Conservation (phyloP, 768 basidiomycete genomes). For the Lentinula edodes region DNA sequence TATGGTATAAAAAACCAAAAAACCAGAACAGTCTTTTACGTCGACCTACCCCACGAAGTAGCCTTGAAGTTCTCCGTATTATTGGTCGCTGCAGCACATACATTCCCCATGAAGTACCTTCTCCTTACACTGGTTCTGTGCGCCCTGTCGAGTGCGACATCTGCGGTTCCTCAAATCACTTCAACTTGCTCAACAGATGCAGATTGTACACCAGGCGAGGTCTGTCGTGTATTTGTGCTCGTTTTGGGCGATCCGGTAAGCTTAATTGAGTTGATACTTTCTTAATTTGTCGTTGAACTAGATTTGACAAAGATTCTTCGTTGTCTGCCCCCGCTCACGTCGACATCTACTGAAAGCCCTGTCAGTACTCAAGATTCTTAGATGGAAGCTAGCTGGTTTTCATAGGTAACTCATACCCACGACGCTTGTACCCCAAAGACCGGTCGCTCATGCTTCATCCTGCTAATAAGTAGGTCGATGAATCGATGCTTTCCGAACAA, state of each 20-base stretch:
- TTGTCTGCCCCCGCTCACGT: not conserved
- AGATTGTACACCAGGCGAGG: not conserved
- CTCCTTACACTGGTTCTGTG: not conserved
- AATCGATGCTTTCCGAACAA: too few relatives aligned
- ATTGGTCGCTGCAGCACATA: not conserved
- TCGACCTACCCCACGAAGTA: too few relatives aligned
- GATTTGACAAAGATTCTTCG: not conserved
- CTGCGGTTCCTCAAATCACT: not conserved
- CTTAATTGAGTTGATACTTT: too few relatives aligned
- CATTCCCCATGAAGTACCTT: not conserved
- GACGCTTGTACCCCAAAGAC: too few relatives aligned
- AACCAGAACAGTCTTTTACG: not conserved
- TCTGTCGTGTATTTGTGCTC: not conserved
- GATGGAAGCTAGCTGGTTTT: not conserved
- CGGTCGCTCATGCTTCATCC: too few relatives aligned
- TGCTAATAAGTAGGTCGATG: too few relatives aligned
- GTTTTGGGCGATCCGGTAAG: not conserved
- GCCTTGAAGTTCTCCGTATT: not conserved
- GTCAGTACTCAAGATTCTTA: too few relatives aligned
- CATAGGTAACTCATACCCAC: too few relatives aligned
- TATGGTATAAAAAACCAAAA: too few relatives aligned
- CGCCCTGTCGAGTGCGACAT: not conserved
- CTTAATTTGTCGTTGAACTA: not conserved
- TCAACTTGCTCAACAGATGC: not conserved
- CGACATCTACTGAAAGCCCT: not conserved